These are phyloP conservation scores for Neocallimastix lanati DNA, from an alignment of 192 early-diverging fungal species.

Conservation along the genomic window DNA sequence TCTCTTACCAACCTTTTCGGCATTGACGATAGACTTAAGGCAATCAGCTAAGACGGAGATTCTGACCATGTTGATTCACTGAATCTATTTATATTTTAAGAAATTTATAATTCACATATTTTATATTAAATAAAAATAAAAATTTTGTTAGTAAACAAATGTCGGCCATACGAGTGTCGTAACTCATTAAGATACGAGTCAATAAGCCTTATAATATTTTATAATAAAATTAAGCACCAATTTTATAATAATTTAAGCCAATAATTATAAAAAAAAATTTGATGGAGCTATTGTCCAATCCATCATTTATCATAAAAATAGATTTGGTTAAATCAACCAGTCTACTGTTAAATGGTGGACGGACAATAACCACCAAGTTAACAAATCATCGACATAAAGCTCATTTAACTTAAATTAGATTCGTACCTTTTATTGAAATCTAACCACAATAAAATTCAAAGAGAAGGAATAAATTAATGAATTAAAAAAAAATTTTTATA, in stretches of 20 bases:
- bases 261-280: too few species aligned
- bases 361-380: too few species aligned
- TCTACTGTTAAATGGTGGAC: not conserved
- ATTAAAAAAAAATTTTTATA: not conserved
- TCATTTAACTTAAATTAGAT: too few species aligned
- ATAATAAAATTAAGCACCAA: too few species aligned
- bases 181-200: not conserved
- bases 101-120: too few species aligned
- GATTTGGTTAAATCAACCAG: not conserved
- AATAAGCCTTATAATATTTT: not conserved
- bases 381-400: too few species aligned
- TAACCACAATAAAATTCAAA: not conserved
- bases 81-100: not conserved
- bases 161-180: not conserved
- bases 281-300: not conserved
- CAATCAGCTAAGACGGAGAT: conserved; percentile 85
- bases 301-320: not conserved
- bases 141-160: not conserved
- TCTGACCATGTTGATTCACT: conserved; percentile 66
- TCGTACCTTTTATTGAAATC: not conserved
- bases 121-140: too few species aligned
- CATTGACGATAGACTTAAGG: conserved; percentile 97
- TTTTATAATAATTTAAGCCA: too few species aligned
- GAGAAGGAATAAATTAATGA: not conserved
- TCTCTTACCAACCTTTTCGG: conserved; percentile 94